Percentiles rank a stretch among this genome's conserved stretches.
These are phyloP conservation scores for Fusarium ramigenum DNA, from an alignment of 2,329 filamentous ascomycete genomes.

Conservation along the genomic window DNA sequence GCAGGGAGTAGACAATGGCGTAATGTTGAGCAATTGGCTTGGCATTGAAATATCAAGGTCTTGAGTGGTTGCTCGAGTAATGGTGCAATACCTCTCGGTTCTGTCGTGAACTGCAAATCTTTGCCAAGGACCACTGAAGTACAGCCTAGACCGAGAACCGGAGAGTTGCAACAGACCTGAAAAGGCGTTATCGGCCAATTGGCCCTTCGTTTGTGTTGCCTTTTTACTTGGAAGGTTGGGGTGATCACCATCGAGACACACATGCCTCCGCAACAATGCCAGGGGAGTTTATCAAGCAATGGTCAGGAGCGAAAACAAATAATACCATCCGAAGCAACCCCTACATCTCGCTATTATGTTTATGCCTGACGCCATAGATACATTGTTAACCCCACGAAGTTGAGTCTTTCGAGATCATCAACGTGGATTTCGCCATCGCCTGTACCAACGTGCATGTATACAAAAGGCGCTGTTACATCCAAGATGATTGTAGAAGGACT, in stretches of 20 bases:
- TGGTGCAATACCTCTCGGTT: neutral
- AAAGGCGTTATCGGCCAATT: no score
- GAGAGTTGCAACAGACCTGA: rapidly evolving
- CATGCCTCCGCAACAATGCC: neutral
- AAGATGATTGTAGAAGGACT: neutral
- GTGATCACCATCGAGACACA: neutral
- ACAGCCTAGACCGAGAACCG: neutral
- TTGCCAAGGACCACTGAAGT: neutral
- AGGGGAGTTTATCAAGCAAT: neutral
- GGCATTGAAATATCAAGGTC: neutral
- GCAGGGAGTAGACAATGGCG: neutral
- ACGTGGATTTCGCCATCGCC: neutral
- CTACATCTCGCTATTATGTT: neutral
- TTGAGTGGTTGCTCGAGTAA: neutral
- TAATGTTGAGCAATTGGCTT: neutral
- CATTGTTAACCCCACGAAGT: neutral
- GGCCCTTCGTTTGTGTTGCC: rapidly evolving
- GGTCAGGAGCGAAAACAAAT: neutral
- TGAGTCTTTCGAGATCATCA: neutral
- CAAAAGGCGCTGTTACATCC: neutral
- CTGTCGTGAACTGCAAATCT: neutral
- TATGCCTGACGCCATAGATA: neutral
- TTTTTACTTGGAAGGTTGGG: neutral
- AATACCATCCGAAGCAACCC: neutral
- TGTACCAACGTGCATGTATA: neutral